Percentiles rank a stretch among this genome's conserved stretches.
Evolutionary conservation across 2,329 filamentous ascomycete genomes (phyloP).

Genomic region (Exophiala dermatitidis): DNA sequence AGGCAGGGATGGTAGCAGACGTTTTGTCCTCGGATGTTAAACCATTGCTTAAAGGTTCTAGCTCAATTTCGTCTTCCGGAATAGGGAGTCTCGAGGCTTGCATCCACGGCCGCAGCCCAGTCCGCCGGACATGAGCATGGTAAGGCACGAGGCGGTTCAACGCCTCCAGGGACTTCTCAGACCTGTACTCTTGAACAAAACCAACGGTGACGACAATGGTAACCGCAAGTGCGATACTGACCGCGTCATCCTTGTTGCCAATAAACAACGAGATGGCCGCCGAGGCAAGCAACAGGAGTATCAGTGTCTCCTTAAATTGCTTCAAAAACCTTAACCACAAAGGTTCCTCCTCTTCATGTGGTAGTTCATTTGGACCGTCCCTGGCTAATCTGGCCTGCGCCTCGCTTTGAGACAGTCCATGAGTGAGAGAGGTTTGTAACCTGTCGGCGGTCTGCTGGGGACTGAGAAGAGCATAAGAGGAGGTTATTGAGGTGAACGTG

Average conservation of each 20-base stretch:
- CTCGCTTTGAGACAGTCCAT: slow-evolving; percentile 74
- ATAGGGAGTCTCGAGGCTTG: slow-evolving; percentile 11
- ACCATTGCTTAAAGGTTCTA: slow-evolving; percentile 43
- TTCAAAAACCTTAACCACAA: slow-evolving; percentile 92
- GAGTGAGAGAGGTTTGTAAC: slow-evolving; percentile 72
- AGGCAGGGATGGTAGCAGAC: slow-evolving; percentile 78
- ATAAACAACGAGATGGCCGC: slow-evolving; percentile 82
- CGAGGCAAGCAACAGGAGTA: slow-evolving; percentile 82
- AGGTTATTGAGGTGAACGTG: slow-evolving; percentile 36
- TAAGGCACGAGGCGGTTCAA: slow-evolving; percentile 90
- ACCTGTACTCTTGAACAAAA: slow-evolving; percentile 95
- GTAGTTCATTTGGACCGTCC: slow-evolving; percentile 87
- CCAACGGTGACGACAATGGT: slow-evolving; percentile 95
- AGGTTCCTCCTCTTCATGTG: slow-evolving; percentile 86
- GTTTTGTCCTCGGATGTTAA: slow-evolving; percentile 59
- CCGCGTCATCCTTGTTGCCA: slow-evolving; percentile 86
- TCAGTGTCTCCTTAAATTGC: slow-evolving; percentile 94
- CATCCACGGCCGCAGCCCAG: slow-evolving; percentile 2
- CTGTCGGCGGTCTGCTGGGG: slow-evolving; percentile 68
- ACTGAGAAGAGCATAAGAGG: slow-evolving; percentile 58
- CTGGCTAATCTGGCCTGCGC: slow-evolving; percentile 70
- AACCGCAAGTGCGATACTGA: slow-evolving; percentile 92
- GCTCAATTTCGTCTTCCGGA: slow-evolving; percentile 41
- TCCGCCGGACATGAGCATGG: slow-evolving; percentile 84
- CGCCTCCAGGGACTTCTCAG: slow-evolving; percentile 94